Conservation (phyloP, 2,329 filamentous ascomycete species). For the Chrysoporthe deuterocubensis region DNA sequence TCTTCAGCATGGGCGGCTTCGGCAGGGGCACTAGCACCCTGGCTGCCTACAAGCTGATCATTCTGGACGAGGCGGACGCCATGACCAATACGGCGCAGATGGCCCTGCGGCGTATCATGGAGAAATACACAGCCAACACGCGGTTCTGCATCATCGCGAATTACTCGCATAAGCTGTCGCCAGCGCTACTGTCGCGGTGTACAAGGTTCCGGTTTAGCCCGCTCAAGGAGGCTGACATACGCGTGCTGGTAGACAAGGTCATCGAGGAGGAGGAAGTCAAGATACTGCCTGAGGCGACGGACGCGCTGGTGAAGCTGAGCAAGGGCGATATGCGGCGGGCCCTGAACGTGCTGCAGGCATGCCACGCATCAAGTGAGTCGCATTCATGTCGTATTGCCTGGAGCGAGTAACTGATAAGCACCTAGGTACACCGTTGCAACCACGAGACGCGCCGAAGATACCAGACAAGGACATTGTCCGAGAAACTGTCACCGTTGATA, state of each 20-base stretch:
- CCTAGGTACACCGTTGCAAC: conserved; percentile 68
- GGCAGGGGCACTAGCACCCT: conserved; percentile 54
- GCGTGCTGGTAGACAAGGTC: conserved; percentile 84
- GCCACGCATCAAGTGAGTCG: conserved; percentile 82
- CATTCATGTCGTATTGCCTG: background rate
- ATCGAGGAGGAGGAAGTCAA: conserved; percentile 85
- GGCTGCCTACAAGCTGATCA: conserved; percentile 90
- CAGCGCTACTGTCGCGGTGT: conserved; percentile 88
- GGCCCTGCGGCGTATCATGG: conserved; percentile 96
- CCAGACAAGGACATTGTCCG: conserved; percentile 69
- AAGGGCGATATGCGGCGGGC: conserved; percentile 96
- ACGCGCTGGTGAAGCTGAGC: conserved; percentile 83
- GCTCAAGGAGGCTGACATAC: conserved; percentile 85
- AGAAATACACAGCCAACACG: conserved; percentile 98
- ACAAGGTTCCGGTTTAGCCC: conserved; percentile 95
- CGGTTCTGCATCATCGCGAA: conserved; percentile 98
- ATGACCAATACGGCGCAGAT: conserved; percentile 99
- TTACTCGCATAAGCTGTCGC: conserved; percentile 96
- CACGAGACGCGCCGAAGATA: conserved; percentile 62
- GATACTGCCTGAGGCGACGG: conserved; percentile 79
- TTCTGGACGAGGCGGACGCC: conserved; percentile 97
- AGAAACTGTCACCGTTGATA: conserved; percentile 83
- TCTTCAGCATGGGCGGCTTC: conserved; percentile 70
- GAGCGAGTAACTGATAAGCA: conserved; percentile 17
- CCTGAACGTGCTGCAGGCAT: conserved; percentile 94